Evolutionary conservation across 306 rosid species (phyloP), one percentile per base, ranked within the genome.

Genomic region (Delonix regia): DNA sequence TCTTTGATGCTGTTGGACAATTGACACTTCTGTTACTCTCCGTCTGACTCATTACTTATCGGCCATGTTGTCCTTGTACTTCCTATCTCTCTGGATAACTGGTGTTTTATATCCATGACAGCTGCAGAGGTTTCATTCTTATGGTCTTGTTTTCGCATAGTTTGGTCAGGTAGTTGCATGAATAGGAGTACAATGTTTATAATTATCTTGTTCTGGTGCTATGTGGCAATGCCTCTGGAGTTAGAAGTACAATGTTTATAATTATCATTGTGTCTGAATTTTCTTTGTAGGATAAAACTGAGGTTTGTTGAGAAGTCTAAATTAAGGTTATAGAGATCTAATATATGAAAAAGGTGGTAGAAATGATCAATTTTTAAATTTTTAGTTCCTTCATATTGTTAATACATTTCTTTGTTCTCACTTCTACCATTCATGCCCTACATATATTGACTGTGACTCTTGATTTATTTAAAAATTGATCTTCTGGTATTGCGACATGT

Each of bases 181-280:
- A 61, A 75, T 83, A 52, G n/a, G 69, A 19, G 13, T 78, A 60
- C 53, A 60, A 52, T 69, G 79, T 62, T 61, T 57, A 52, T 74
- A 63, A 71, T 75, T 51, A 53, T 22, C 13, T 25, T 79, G 25
- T 75, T 61, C 39, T 44, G 39, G 75, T 69, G 41, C 59, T 36
- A 27, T 19, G 53, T 6, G 18, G 62, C 65, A 48, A 14, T 73
- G 61, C 67, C 21, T 39, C 4, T 27, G 14, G 16, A 39, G 59
- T 33, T 5, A 28, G 9, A 14, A n/a, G n/a, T n/a, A n/a, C n/a
- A n/a, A n/a, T n/a, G n/a, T n/a, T n/a, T n/a, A n/a, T n/a, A n/a
- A n/a, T n/a, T n/a, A 16, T 12, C 42, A 10, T 48, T 28, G 19
- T 68, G 73, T 24, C 4, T 67, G 36, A 24, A 22, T 13, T 68